phyloP scores from a whole-genome alignment of 2,329 filamentous ascomycete species.

The Dendryphion nanum region DNA sequence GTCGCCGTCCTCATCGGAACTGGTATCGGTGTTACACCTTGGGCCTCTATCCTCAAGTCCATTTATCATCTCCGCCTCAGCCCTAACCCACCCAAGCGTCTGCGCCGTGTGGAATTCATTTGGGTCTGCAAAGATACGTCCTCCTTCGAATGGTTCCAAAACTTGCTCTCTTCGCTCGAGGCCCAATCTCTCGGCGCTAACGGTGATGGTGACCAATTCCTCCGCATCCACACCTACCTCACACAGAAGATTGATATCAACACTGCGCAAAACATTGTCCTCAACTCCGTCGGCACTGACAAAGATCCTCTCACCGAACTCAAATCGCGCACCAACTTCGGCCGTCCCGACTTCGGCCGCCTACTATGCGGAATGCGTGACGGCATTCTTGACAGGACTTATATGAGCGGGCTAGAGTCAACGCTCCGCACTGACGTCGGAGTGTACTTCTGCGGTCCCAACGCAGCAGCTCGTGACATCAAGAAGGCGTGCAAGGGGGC shows the following conservation, averaged over 20 bases:
- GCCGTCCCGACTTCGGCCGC: constrained; percentile 81
- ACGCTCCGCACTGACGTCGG: constrained; percentile 81
- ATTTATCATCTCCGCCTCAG: constrained; percentile 94
- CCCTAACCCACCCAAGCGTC: constrained; percentile 83
- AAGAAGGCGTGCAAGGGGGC: constrained; percentile 74
- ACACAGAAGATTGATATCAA: constrained; percentile 91
- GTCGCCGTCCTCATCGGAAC: constrained; percentile 83
- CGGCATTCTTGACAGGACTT: constrained; percentile 80
- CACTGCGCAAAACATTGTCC: constrained; percentile 92
- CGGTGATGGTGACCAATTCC: constrained; percentile 72
- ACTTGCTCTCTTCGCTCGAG: constrained; percentile 85
- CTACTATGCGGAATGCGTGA: constrained; percentile 83
- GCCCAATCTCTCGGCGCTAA: constrained; percentile 67
- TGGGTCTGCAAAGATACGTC: constrained; percentile 96
- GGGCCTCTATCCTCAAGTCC: constrained; percentile 89
- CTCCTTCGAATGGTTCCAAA: constrained; percentile 99
- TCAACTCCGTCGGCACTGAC: constrained; percentile 87
- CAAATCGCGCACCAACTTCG: constrained; percentile 87
- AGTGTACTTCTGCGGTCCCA: constrained; percentile 97
- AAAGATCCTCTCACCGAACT: constrained; percentile 91
- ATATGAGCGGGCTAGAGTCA: constrained; percentile 77
- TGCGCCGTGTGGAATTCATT: constrained; percentile 96
- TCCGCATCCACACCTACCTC: constrained; percentile 97
- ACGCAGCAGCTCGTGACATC: constrained; percentile 76
- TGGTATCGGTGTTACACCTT: constrained; percentile 83